Evolutionary conservation across 306 rosid species (phyloP), one percentile per base, ranked within the genome.

Genomic region (Castanea mollissima): DNA sequence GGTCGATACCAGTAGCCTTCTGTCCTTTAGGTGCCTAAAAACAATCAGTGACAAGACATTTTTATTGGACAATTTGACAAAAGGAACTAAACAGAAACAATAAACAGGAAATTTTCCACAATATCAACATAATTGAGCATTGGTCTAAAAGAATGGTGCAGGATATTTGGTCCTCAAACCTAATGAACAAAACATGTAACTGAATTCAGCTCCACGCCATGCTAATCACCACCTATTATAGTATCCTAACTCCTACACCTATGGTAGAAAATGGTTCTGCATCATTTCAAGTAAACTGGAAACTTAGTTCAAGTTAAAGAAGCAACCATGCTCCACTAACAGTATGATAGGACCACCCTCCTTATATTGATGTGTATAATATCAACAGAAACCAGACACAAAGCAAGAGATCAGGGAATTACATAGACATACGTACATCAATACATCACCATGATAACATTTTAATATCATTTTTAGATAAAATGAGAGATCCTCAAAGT

Each of bases 11-110:
- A 82, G 88, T 79, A 79, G 93, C 89, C 34, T 86, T 91, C 83
- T 84, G 75, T 76, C 93, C 98, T 76, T 83, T 86, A 20, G 98
- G 92, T 80, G 98, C 99, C 97, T 93, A 79, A 82, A 70, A 64
- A 16, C 67, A 67, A 16, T 31, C 10, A 78, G 78, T 67, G 72
- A 75, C 38, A 83, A 73, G 16, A 69, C 38, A 63, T 10, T n/a
- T 27, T 71, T 51, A 67, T 67, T 4, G 56, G 63, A 20, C 59
- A 80, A 81, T 4, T 16, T 49, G 65, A 59, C 62, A 27, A 35
- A 55, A 74, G 25, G 69, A 75, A 80, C 23, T 3, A 9, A 62
- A 75, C 67, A 78, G n/a, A 41, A 55, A 77, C 15, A 9, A 4
- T 21, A 75, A 44, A 7, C 27, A 15, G 65, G 68, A 27, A 27